Conservation (phyloP, 2,329 filamentous ascomycete species). For the Sphaerostilbella broomeana region DNA sequence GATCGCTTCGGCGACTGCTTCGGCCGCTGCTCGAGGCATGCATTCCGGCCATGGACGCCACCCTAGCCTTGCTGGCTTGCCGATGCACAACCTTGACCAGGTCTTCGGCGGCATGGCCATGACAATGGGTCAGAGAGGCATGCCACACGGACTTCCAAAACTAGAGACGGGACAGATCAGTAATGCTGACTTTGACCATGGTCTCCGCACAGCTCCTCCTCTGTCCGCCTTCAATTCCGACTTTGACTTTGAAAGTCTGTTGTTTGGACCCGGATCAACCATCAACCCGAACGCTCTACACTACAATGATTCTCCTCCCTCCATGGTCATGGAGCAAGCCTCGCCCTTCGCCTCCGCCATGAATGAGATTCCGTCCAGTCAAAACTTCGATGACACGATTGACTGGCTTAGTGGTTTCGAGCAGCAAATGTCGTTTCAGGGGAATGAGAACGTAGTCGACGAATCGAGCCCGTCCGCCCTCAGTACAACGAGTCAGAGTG, state of each 20-base stretch:
- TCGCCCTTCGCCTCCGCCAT: constrained; percentile 54
- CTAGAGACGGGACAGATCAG: constrained; percentile 71
- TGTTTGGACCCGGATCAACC: constrained; percentile 62
- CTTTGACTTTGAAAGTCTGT: constrained; percentile 39
- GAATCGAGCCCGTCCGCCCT: constrained; percentile 94
- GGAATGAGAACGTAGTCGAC: constrained; percentile 76
- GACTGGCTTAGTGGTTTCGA: constrained; percentile 81
- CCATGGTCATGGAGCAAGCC: constrained; percentile 54
- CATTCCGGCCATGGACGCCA: constrained; percentile 60
- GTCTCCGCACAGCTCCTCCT: constrained; percentile 72
- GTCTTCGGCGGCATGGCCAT: constrained; percentile 68
- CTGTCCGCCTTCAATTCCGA: constrained; percentile 57
- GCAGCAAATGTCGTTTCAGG: constrained; percentile 63
- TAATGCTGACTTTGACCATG: constrained; percentile 58
- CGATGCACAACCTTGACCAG: constrained; percentile 51
- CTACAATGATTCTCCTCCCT: constrained; percentile 71
- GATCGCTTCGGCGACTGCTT: constrained; percentile 53
- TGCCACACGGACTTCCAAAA: constrained; percentile 66
- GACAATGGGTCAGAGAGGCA: constrained; percentile 58
- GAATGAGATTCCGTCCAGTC: constrained; percentile 50
- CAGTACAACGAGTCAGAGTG: constrained; percentile 88
- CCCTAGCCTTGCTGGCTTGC: constrained; percentile 64
- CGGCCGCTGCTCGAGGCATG: constrained; percentile 43
- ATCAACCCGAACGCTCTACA: constrained; percentile 72
- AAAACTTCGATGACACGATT: constrained; percentile 68